Evolutionary conservation across 2,329 filamentous ascomycete species (phyloP).

Genomic region (Aspergillus glaucus): DNA sequence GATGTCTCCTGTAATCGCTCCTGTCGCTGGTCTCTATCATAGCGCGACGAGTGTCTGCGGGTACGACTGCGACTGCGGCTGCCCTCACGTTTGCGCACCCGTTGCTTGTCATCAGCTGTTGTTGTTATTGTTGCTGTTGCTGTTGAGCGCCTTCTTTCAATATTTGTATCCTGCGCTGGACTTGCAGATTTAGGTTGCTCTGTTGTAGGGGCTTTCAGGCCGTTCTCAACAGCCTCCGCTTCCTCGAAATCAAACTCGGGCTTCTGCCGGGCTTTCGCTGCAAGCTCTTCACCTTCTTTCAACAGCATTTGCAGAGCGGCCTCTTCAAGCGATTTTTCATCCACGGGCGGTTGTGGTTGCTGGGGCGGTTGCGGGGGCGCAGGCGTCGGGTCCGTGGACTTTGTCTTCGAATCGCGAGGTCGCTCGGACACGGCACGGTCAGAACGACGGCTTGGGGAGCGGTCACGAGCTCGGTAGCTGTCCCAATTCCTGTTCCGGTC

Average conservation of each 20-base stretch:
- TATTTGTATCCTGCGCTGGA: constrained; percentile 21
- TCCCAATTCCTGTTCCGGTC: constrained; percentile 6
- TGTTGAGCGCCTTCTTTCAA: constrained; percentile 20
- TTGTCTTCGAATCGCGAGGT: constrained; percentile 23
- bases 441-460: constrained; percentile 26
- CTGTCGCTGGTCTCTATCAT: constrained; percentile 22
- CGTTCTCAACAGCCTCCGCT: constrained; percentile 37
- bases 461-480: constrained; percentile 25
- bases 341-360: constrained; percentile 27
- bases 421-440: constrained; percentile 25
- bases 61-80: constrained; percentile 27
- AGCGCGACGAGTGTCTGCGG: constrained; percentile 21
- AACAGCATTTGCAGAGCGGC: constrained; percentile 49
- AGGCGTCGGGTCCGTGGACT: constrained; percentile 29
- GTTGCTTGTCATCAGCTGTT: constrained; percentile 18
- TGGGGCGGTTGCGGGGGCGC: constrained; percentile 20
- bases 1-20: constrained; percentile 24
- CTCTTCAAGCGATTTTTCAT: constrained; percentile 51
- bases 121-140: constrained; percentile 7
- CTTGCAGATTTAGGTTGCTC: constrained; percentile 13
- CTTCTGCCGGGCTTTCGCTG: constrained; percentile 45
- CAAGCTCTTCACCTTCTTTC: constrained; percentile 49
- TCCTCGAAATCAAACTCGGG: constrained; percentile 48
- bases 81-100: constrained; percentile 18
- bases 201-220: constrained; percentile 23